Evolutionary conservation across 108 stramenopile species (phyloP), one percentile per base, ranked within the genome.

Genomic region (Schizochytrium sp.): DNA sequence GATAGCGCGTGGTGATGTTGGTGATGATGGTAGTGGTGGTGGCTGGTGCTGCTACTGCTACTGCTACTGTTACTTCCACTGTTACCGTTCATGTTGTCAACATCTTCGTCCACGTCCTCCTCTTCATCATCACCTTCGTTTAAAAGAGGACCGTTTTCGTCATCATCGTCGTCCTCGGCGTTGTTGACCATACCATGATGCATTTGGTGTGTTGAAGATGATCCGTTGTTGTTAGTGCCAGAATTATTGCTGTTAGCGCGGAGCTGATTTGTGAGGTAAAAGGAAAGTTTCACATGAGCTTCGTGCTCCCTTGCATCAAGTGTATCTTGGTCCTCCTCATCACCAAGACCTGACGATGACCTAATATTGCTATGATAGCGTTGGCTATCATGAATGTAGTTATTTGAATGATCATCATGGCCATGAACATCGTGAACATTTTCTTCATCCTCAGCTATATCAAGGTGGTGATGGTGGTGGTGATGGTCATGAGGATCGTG

Each of bases 201-300:
- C 28, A 28, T 28, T 28, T 28, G 28, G 28, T 28, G 28, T 0
- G 28, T 28, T 28, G 28, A 28, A 28, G 28, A 28, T 28, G 28
- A 28, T 28, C 28, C 28, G 28, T 28, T 28, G 28, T 28, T 28
- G 28, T 28, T 28, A 28, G 28, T 28, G 28, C 28, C 59, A n/a
- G 59, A 60, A 60, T 2, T 60, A n/a, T 28, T 28, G 28, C 28
- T 28, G 28, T 28, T 28, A 28, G 28, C 28, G 28, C 28, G 28
- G 28, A 28, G 28, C 64, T 69, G 64, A 15, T 69, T 69, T 7
- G 64, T 69, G 28, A 69, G 64, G 64, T 69, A 69, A 69, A 69
- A 69, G 12, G 64, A 69, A 7, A 69, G 15, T 38, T 69, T 69
- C 42, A 69, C 64, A 44, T 69, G 64, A 44, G 64, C 64, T 44